phyloP scores from a whole-genome alignment of 2,329 filamentous ascomycete genomes.

The Furcasterigmium sp. region DNA sequence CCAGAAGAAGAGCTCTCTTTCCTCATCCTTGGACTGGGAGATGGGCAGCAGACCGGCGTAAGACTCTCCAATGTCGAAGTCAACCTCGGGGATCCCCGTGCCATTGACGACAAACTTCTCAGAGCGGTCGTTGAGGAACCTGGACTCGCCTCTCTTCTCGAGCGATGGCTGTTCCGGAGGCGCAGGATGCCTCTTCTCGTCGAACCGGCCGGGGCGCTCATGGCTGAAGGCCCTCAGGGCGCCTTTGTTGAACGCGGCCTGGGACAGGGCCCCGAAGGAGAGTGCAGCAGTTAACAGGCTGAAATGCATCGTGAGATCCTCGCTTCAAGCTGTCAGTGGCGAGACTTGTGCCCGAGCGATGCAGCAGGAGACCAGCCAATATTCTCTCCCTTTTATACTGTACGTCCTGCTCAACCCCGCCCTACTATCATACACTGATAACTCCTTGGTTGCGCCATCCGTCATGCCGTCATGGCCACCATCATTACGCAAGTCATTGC shows the following conservation, averaged over 20 bases:
- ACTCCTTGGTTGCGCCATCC: too few relatives aligned
- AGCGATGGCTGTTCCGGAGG: neutral
- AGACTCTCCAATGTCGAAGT: slow-evolving; percentile 63
- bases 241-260: slow-evolving; percentile 4
- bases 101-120: slow-evolving; percentile 57
- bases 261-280: slow-evolving; percentile 1
- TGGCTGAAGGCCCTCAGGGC: slow-evolving; percentile 4
- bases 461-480: too few relatives aligned
- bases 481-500: too few relatives aligned
- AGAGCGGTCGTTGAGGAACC: slow-evolving; percentile 1
- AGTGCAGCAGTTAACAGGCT: slow-evolving; percentile 1
- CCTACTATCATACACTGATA: too few relatives aligned
- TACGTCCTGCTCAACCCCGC: too few relatives aligned
- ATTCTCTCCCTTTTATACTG: too few relatives aligned
- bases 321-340: too few relatives aligned
- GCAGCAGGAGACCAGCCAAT: too few relatives aligned
- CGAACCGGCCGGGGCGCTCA: slow-evolving; percentile 1
- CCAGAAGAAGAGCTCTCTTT: slow-evolving; percentile 56
- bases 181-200: neutral
- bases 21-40: slow-evolving; percentile 40
- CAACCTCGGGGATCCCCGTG: slow-evolving; percentile 59
- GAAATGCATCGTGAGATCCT: slow-evolving; percentile 5
- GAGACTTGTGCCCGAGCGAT: too few relatives aligned
- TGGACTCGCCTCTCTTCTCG: slow-evolving; percentile 1
- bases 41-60: slow-evolving; percentile 61